These are phyloP conservation scores for Aspergillus panamensis DNA, from an alignment of 495 filamentous ascomycete species.

Conservation along the genomic window DNA sequence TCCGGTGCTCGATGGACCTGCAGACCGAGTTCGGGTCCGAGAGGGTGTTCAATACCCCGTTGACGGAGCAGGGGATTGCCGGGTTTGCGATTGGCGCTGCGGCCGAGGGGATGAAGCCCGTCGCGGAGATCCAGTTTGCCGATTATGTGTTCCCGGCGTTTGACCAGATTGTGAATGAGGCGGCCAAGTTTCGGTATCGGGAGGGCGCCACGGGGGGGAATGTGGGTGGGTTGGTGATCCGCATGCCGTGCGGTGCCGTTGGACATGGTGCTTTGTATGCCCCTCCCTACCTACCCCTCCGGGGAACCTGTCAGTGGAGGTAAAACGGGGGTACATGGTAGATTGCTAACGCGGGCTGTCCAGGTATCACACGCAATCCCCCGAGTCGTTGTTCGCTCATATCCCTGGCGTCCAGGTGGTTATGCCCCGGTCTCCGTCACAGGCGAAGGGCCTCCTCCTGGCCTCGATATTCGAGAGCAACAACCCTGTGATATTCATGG, in stretches of 20 bases:
- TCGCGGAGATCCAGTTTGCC: conserved; percentile 97
- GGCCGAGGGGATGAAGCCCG: conserved; percentile 85
- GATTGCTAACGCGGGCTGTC: not conserved
- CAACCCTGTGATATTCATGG: conserved; percentile 94
- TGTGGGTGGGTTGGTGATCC: conserved; percentile 76
- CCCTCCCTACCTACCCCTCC: not conserved
- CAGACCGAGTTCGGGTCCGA: conserved; percentile 81
- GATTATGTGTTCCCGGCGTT: conserved; percentile 97
- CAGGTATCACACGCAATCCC: conserved; percentile 86
- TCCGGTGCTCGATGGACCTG: conserved; percentile 90
- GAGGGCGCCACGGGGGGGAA: conserved; percentile 68
- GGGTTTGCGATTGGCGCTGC: conserved; percentile 91
- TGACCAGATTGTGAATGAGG: conserved; percentile 96
- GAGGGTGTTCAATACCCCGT: conserved; percentile 93
- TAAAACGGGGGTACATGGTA: not conserved
- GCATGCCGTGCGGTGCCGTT: conserved; percentile 93
- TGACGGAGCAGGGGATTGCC: conserved; percentile 91
- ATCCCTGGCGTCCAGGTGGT: conserved; percentile 87
- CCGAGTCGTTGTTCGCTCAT: conserved; percentile 89
- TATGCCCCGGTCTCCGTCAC: conserved; percentile 82
- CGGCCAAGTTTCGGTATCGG: conserved; percentile 86
- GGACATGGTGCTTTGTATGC: conserved; percentile 88
- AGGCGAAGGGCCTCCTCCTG: conserved; percentile 88
- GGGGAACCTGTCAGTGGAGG: not conserved
- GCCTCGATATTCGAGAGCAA: conserved; percentile 72